Base-by-base conservation (phyloP, 1,284 basidiomycete species). In the Coniferiporia weirii region DNA sequence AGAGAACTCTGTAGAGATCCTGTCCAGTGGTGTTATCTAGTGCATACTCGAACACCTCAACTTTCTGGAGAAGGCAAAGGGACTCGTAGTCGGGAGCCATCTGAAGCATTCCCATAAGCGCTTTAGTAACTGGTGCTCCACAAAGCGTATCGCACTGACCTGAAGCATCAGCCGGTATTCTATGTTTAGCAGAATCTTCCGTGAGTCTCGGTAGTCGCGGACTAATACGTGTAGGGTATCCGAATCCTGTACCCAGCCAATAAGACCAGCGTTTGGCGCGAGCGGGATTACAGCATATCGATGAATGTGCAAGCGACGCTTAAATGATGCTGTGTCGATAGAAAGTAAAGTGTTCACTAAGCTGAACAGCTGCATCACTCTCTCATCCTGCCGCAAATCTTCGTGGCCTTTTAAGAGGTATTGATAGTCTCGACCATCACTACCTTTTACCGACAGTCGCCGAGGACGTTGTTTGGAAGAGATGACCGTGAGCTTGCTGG, bases 51-150 rank as follows among this genome's bases (percentile, higher is more conserved):
- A 99, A 99, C 17, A 99, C 97, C 71, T 99, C 97, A 46, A 99
- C 93, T 77, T 99, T 99, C 73, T 99, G 95, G 61, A 99, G 82
- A 2, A 98, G 78, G 35, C 92, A 95, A 46, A 99, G 78, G 66
- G 89, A 91, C 73, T 99, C 97, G 72, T 99, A 99, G 72, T 99
- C 97, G 8, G 97, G 96, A 10, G 97, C 96, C 96, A 99, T 99
- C 91, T 98, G 68, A 5, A 32, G 15, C 45, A 35, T 19, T 15
- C 56, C 54, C 1, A 27, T 52, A 8, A 61, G 19, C 45, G 27
- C 10, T 38, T 35, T 34, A 8, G 52, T 40, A 32, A 57, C 17
- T 34, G 20, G 36, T 10, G 12, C 46, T 13, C 32, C 38, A 17
- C 45, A 61, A 57, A 1, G 64, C 40, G 19, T n/a, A 40, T 5